Percentiles rank a stretch among this genome's conserved stretches.
These are phyloP conservation scores for Epichloe scottii DNA, from an alignment of 2,329 filamentous ascomycete species.

Conservation along the genomic window DNA sequence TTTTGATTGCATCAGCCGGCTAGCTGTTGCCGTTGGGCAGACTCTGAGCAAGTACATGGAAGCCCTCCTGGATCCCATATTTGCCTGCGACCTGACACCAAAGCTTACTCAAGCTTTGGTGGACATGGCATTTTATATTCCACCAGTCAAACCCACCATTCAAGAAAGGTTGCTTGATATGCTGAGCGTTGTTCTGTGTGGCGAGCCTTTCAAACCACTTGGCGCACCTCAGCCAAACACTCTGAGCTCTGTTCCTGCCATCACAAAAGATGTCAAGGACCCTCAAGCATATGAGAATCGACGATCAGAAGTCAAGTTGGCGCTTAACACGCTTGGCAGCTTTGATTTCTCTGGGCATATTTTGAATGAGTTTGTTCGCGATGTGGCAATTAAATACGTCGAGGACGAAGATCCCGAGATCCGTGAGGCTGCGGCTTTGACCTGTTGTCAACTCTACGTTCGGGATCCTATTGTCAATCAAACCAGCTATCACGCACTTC, in stretches of 20 bases:
- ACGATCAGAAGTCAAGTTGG: constrained; percentile 81
- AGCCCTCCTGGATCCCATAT: constrained; percentile 86
- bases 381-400: constrained; percentile 96
- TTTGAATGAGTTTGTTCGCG: constrained; percentile 94
- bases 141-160: constrained; percentile 82
- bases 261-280: constrained; percentile 78
- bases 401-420: constrained; percentile 93
- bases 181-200: constrained; percentile 85
- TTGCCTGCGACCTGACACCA: constrained; percentile 87
- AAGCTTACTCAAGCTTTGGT: constrained; percentile 91
- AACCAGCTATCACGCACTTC: constrained; percentile 90
- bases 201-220: constrained; percentile 81
- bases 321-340: constrained; percentile 89
- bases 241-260: constrained; percentile 68
- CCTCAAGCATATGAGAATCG: constrained; percentile 66
- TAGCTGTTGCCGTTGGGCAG: constrained; percentile 89
- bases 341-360: constrained; percentile 92
- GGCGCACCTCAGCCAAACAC: constrained; percentile 78
- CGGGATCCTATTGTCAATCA: constrained; percentile 96
- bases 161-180: constrained; percentile 91
- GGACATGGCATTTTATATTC: constrained; percentile 98
- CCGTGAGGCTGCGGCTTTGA: constrained; percentile 85
- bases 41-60: constrained; percentile 98
- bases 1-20: constrained; percentile 94
- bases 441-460: constrained; percentile 95